phyloP scores from a whole-genome alignment of 192 early-diverging fungal species.

The Jimgerdemannia flammicorona region DNA sequence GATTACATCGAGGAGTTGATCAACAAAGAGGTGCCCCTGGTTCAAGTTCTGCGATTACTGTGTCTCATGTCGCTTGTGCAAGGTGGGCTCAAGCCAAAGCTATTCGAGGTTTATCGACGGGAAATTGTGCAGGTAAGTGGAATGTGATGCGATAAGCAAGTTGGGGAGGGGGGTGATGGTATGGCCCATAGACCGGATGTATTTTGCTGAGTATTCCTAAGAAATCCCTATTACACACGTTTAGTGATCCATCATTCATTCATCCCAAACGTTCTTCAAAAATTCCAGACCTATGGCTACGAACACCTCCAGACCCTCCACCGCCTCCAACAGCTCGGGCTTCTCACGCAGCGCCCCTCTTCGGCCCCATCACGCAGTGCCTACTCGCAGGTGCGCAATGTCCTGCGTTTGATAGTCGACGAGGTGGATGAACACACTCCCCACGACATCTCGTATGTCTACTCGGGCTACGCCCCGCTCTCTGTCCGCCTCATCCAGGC shows the following conservation, averaged over 20 bases:
- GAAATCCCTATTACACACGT: too few relatives aligned
- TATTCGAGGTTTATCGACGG: slow-evolving; percentile 75
- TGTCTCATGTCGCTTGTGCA: slow-evolving; percentile 82
- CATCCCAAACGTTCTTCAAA: too few relatives aligned
- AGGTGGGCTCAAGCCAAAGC: slow-evolving; percentile 80
- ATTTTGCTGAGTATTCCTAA: neutral
- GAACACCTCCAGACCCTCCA: slow-evolving; percentile 86
- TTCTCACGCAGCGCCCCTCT: slow-evolving; percentile 52
- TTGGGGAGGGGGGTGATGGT: neutral
- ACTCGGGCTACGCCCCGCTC: slow-evolving; percentile 93
- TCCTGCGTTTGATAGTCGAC: slow-evolving; percentile 78
- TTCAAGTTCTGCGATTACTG: slow-evolving; percentile 75
- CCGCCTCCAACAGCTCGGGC: slow-evolving; percentile 63
- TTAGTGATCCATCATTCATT: too few relatives aligned
- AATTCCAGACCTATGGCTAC: slow-evolving; percentile 82
- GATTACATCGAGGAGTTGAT: slow-evolving; percentile 90
- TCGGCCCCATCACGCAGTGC: slow-evolving; percentile 32
- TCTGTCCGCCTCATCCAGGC: slow-evolving; percentile 87
- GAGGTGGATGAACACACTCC: slow-evolving; percentile 84
- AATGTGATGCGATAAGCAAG: neutral
- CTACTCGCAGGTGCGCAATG: slow-evolving; percentile 60
- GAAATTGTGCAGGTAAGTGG: slow-evolving; percentile 71
- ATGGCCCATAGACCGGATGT: slow-evolving; percentile 1
- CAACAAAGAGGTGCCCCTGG: slow-evolving; percentile 64
- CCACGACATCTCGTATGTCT: slow-evolving; percentile 88